These are phyloP conservation scores for Neophaeococcomyces aloes DNA, from an alignment of 2,329 filamentous ascomycete genomes.

Conservation along the genomic window DNA sequence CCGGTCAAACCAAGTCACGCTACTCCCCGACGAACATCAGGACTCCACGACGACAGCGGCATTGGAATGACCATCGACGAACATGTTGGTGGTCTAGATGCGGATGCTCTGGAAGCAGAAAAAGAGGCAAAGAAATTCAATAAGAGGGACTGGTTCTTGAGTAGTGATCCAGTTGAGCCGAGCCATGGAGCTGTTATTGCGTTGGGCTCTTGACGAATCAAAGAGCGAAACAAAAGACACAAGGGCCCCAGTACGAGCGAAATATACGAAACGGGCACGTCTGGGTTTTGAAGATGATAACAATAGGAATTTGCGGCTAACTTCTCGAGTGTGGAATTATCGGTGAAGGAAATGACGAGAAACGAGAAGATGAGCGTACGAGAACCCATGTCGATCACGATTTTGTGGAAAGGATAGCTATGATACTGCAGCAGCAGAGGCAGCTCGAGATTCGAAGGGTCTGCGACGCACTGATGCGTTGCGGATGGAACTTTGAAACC, in stretches of 20 bases:
- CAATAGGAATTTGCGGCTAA: too few species aligned
- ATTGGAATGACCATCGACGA: conserved; percentile 20
- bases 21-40: not conserved
- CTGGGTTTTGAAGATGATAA: too few species aligned
- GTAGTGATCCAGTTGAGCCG: conserved; percentile 20
- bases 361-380: not conserved
- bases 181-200: not conserved
- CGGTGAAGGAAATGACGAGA: not conserved
- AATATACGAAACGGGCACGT: too few species aligned
- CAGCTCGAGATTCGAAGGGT: too few species aligned
- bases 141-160: conserved; percentile 22
- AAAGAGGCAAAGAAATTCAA: conserved; percentile 21
- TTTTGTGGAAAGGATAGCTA: not conserved
- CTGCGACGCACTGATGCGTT: too few species aligned
- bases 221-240: not conserved
- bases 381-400: not conserved
- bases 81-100: conserved; percentile 25
- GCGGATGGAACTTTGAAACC: too few species aligned
- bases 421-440: too few species aligned
- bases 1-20: conserved; percentile 14
- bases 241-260: too few species aligned
- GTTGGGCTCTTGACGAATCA: not conserved
- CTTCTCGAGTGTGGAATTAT: too few species aligned
- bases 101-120: conserved; percentile 50
- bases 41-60: conserved; percentile 18